Conservation (phyloP, 2,329 filamentous ascomycete genomes). For the Sclerotinia subarctica region DNA sequence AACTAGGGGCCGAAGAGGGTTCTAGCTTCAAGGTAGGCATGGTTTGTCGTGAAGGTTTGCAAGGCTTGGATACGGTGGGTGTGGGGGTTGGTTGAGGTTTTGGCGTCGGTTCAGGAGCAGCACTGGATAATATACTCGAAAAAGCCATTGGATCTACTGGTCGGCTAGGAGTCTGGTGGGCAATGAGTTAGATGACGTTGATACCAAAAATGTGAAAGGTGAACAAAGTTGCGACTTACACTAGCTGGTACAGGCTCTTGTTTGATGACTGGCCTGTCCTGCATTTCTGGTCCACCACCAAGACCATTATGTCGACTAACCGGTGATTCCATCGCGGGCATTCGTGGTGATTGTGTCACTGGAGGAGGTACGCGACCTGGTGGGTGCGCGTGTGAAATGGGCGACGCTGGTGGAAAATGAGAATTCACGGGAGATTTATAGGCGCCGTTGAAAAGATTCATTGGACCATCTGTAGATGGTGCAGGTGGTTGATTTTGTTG, state of each 20-base stretch:
- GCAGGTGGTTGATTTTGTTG: conserved; percentile 31
- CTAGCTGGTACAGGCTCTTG: conserved; percentile 31
- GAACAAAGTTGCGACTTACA: conserved; percentile 27
- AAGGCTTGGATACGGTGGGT: conserved; percentile 26
- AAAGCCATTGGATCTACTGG: conserved; percentile 90
- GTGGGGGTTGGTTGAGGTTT: conserved; percentile 31
- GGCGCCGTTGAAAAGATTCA: conserved; percentile 50
- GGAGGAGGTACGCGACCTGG: conserved; percentile 31
- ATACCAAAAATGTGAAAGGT: background rate
- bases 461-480: conserved; percentile 41
- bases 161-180: conserved; percentile 63
- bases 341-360: conserved; percentile 35
- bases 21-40: conserved; percentile 28
- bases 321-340: conserved; percentile 47
- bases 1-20: conserved; percentile 34
- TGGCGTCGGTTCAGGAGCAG: conserved; percentile 61
- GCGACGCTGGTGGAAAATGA: conserved; percentile 49
- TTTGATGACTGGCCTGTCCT: conserved; percentile 30
- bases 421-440: conserved; percentile 50
- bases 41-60: conserved; percentile 33
- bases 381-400: conserved; percentile 48
- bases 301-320: conserved; percentile 45
- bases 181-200: conserved; percentile 22
- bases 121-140: conserved; percentile 84
- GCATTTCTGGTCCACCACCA: conserved; percentile 26